A percentile compares a stretch with the other conserved stretches of the same genome.
phyloP scores from a whole-genome alignment of 257 asterid species.

The Salvia hispanica region DNA sequence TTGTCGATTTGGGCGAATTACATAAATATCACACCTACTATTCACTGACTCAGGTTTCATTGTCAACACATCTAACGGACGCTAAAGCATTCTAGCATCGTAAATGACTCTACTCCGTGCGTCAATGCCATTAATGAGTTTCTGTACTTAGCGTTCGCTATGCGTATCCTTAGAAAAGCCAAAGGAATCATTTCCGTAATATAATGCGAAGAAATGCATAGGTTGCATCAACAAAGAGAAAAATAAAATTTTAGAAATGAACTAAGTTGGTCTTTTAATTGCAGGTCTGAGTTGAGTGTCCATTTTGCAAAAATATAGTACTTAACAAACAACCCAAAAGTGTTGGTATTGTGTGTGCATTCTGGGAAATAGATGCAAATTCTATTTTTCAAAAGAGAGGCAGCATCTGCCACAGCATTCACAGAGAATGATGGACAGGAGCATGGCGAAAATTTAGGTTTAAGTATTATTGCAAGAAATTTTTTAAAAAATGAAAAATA shows the following conservation, averaged over 20 bases:
- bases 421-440: conserved; percentile 4
- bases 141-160: conserved; percentile 11
- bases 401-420: conserved; percentile 3
- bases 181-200: conserved; percentile 28
- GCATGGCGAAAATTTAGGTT: not conserved
- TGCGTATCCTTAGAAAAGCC: conserved; percentile 14
- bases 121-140: conserved; percentile 25
- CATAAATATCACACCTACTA: conserved; percentile 32
- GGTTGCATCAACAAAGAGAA: conserved; percentile 10
- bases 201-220: conserved; percentile 9
- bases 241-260: conserved; percentile 10
- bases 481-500: not conserved
- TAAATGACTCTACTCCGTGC: conserved; percentile 28
- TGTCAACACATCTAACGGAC: conserved; percentile 32
- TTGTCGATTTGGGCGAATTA: conserved; percentile 36
- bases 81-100: conserved; percentile 31
- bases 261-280: not conserved
- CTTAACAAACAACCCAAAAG: not conserved
- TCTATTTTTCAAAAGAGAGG: not conserved
- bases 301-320: not conserved
- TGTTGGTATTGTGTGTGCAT: conserved; percentile 3
- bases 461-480: not conserved
- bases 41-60: conserved; percentile 32
- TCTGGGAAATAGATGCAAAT: not conserved
- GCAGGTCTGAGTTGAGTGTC: conserved; percentile 1